These are phyloP conservation scores for Isoetes taiwanensis DNA, from an alignment of 75 land plant species.

Conservation along the genomic window DNA sequence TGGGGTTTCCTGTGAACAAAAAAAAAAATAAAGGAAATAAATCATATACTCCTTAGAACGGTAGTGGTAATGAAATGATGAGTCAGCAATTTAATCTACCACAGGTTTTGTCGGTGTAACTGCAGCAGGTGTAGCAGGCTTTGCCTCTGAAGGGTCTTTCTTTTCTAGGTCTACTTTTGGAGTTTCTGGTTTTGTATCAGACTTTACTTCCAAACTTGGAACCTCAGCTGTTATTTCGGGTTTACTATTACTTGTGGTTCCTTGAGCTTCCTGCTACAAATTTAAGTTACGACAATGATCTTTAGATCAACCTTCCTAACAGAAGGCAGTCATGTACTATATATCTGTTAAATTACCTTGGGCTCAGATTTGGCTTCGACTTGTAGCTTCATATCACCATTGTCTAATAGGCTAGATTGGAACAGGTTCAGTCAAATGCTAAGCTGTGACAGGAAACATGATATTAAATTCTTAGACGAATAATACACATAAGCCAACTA, in stretches of 20 bases:
- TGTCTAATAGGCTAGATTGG: constrained; percentile 36
- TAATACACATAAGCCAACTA: constrained; percentile 43
- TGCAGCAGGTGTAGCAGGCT: no score
- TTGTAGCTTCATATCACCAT: constrained; percentile 34
- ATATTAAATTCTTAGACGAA: background rate
- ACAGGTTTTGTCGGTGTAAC: no score
- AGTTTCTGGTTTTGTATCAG: no score
- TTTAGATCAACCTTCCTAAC: no score
- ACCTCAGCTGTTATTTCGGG: constrained; percentile 26
- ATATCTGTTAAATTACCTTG: no score
- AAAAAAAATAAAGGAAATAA: background rate
- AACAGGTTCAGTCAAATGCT: constrained; percentile 63
- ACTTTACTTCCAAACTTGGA: no score
- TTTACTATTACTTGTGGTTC: constrained; percentile 15
- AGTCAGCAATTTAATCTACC: no score
- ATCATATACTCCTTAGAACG: no score
- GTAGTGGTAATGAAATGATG: no score
- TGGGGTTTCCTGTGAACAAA: constrained; percentile 40
- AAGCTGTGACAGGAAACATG: constrained; percentile 26
- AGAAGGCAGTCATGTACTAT: no score
- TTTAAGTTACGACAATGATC: background rate
- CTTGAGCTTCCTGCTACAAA: constrained; percentile 19
- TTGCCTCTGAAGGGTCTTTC: no score
- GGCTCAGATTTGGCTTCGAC: constrained; percentile 43
- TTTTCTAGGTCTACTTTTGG: constrained; percentile 32